Percentiles rank a stretch among this genome's conserved stretches.
phyloP scores from a whole-genome alignment of 192 early-diverging fungal genomes.

The Rhizophagus clarus region DNA sequence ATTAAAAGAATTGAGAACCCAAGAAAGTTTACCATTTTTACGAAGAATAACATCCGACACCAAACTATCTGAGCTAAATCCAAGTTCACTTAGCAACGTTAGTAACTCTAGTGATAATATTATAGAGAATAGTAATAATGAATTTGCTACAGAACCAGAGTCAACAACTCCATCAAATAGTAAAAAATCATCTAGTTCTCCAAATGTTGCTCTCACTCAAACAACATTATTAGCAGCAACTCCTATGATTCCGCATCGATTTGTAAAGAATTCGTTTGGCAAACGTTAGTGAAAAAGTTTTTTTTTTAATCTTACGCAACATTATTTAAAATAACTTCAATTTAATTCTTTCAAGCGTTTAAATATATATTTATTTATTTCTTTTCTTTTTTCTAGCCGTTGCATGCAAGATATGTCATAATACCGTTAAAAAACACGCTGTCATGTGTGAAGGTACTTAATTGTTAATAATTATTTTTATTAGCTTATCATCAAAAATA shows the following conservation, averaged over 20 bases:
- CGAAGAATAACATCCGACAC: conserved; percentile 16
- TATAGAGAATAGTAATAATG: not conserved
- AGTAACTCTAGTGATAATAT: not conserved
- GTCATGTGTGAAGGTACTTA: conserved; percentile 57
- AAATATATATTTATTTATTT: not conserved
- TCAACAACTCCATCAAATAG: not conserved
- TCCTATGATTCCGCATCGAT: conserved; percentile 42
- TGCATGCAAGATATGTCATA: conserved; percentile 53
- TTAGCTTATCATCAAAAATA: not conserved
- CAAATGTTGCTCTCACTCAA: conserved; percentile 29
- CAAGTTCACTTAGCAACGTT: not conserved
- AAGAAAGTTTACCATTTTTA: conserved; percentile 25
- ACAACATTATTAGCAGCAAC: conserved; percentile 30
- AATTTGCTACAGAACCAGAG: not conserved
- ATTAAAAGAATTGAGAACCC: conserved; percentile 28
- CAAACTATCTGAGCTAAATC: conserved; percentile 6
- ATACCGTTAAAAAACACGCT: conserved; percentile 46
- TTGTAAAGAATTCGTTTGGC: conserved; percentile 60
- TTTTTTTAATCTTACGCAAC: too few species aligned
- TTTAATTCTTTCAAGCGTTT: too few species aligned
- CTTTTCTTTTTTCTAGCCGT: conserved; percentile 40
- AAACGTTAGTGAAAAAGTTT: conserved; percentile 46
- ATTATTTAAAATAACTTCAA: too few species aligned
- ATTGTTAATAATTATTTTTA: not conserved
- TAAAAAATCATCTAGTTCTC: not conserved